phyloP scores from a whole-genome alignment of 1,284 basidiomycete species.

The Athelia psychrophila region DNA sequence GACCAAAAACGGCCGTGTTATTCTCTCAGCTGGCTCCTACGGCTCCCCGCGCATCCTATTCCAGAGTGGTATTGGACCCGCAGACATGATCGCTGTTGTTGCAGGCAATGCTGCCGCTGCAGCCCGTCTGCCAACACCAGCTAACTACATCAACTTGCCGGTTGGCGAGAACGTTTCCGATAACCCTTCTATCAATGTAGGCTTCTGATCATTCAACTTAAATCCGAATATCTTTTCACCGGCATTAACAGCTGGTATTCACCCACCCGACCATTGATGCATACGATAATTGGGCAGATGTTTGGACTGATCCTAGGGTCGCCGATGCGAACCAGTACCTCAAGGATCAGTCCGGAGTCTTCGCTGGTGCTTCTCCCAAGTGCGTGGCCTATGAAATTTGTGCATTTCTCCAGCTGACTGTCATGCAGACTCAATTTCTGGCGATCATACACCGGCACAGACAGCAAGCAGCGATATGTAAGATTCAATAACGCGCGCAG shows the following conservation, averaged over 20 bases:
- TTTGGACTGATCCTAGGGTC: constrained; percentile 49
- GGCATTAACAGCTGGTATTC: constrained; percentile 50
- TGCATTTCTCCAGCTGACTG: not conserved
- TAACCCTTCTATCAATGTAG: constrained; percentile 63
- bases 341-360: constrained; percentile 47
- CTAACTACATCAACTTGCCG: constrained; percentile 60
- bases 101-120: constrained; percentile 42
- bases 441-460: constrained; percentile 46
- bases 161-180: constrained; percentile 42
- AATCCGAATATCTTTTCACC: not conserved
- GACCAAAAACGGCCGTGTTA: constrained; percentile 55
- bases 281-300: constrained; percentile 63
- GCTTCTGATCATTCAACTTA: constrained; percentile 16
- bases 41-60: constrained; percentile 60
- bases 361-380: constrained; percentile 57
- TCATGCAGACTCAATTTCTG: constrained; percentile 57
- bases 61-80: constrained; percentile 60
- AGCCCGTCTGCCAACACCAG: constrained; percentile 44
- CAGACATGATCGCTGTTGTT: constrained; percentile 55
- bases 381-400: constrained; percentile 16
- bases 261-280: constrained; percentile 60
- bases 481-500: constrained; percentile 10
- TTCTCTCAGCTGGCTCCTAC: constrained; percentile 55
- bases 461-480: constrained; percentile 48
- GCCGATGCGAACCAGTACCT: constrained; percentile 58